phyloP scores from a whole-genome alignment of 495 filamentous ascomycete species.

The Hyaloscypha variabilis region DNA sequence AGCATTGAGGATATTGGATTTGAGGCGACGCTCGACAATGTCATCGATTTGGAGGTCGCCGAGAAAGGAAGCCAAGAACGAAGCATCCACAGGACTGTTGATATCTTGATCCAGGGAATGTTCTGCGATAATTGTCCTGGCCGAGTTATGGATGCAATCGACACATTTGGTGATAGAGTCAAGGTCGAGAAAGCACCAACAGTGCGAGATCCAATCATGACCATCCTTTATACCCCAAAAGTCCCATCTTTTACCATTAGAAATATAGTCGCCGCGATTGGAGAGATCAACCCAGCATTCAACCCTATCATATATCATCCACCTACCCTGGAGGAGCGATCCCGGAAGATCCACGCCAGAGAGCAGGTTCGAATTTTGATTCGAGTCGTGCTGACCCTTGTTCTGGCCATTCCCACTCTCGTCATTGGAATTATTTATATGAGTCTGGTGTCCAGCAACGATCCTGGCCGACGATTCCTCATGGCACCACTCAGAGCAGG shows the following conservation, averaged over 20 bases:
- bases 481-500: conserved; percentile 73
- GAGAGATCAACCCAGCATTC: conserved; percentile 65
- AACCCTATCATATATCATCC: conserved; percentile 72
- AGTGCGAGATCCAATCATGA: conserved; percentile 64
- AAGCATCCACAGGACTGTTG: conserved; percentile 55
- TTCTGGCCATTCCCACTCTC: conserved; percentile 83
- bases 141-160: conserved; percentile 52
- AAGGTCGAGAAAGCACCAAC: conserved; percentile 51
- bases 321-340: conserved; percentile 83
- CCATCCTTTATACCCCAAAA: conserved; percentile 68
- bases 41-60: conserved; percentile 30
- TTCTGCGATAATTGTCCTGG: conserved; percentile 84
- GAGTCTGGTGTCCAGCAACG: conserved; percentile 67
- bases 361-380: conserved; percentile 63
- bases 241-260: conserved; percentile 76
- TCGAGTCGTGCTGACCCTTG: conserved; percentile 71
- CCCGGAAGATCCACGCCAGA: conserved; percentile 66
- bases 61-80: conserved; percentile 22
- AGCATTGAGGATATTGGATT: conserved; percentile 83
- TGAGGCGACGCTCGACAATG: conserved; percentile 63
- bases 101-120: conserved; percentile 78
- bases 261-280: conserved; percentile 67
- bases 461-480: conserved; percentile 61
- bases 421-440: conserved; percentile 91
- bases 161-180: conserved; percentile 26